A percentile compares a stretch with the other conserved stretches of the same genome.
Evolutionary conservation across 441 rosid species (phyloP).

Genomic region (Breynia disticha): DNA sequence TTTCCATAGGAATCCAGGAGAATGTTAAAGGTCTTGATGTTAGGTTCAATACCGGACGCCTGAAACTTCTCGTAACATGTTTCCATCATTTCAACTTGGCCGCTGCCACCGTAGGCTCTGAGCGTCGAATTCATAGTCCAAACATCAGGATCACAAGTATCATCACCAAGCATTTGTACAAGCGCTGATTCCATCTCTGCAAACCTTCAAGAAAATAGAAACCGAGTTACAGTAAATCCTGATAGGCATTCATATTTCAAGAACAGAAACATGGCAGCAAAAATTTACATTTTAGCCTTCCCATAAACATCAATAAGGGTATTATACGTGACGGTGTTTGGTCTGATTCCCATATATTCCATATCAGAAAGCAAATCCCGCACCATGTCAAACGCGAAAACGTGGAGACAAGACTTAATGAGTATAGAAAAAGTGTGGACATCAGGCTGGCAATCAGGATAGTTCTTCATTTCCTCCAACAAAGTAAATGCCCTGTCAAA

Average conservation of each 20-base stretch:
- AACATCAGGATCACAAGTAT: conserved; percentile 66
- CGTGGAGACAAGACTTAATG: conserved; percentile 77
- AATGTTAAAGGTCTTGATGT: conserved; percentile 74
- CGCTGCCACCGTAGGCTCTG: conserved; percentile 82
- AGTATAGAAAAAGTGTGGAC: conserved; percentile 86
- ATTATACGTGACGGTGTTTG: conserved; percentile 72
- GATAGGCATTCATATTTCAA: conserved; percentile 9
- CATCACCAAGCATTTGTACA: conserved; percentile 58
- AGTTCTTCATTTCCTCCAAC: conserved; percentile 65
- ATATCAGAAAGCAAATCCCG: conserved; percentile 60
- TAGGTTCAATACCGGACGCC: conserved; percentile 79
- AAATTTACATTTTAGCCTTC: conserved; percentile 63
- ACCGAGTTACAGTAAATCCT: conserved; percentile 22
- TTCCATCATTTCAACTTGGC: conserved; percentile 83
- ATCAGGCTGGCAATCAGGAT: conserved; percentile 59
- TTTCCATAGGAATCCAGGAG: conserved; percentile 82
- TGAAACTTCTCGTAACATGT: conserved; percentile 87
- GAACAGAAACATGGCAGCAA: background rate
- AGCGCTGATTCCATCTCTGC: conserved; percentile 82
- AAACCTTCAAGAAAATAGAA: conserved; percentile 36
- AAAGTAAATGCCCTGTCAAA: conserved; percentile 58
- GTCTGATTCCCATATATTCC: conserved; percentile 53
- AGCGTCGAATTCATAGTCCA: conserved; percentile 91
- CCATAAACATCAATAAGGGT: conserved; percentile 82
- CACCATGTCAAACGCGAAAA: conserved; percentile 51